A percentile compares a stretch with the other conserved stretches of the same genome.
phyloP scores from a whole-genome alignment of 1,284 basidiomycete genomes.

The Microbotryum silenes-acaulis region DNA sequence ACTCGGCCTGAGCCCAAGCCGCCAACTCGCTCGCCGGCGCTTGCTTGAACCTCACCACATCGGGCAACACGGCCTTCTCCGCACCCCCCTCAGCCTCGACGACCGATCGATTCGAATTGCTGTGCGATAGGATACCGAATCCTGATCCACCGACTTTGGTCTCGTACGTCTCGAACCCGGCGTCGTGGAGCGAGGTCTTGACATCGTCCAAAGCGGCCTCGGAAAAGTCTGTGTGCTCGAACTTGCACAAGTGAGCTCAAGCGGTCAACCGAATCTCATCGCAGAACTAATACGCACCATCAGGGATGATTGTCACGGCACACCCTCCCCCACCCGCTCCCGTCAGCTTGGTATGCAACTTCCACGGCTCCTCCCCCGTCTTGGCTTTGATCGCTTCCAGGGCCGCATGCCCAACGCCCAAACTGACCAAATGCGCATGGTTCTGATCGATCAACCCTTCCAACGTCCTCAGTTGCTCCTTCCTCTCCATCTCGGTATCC shows the following conservation, averaged over 20 bases:
- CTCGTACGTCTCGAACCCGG: constrained; percentile 76
- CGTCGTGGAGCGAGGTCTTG: constrained; percentile 52
- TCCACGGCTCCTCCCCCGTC: constrained; percentile 58
- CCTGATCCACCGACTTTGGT: constrained; percentile 90
- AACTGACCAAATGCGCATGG: constrained; percentile 69
- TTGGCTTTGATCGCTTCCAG: constrained; percentile 72
- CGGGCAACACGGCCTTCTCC: constrained; percentile 12
- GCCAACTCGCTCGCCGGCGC: constrained; percentile 48
- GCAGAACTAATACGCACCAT: constrained; percentile 48
- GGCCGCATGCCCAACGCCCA: constrained; percentile 89
- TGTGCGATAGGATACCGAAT: constrained; percentile 60
- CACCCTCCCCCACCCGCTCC: constrained; percentile 99
- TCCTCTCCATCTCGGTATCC: constrained; percentile 61
- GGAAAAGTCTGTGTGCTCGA: constrained; percentile 51
- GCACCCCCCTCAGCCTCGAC: constrained; percentile 26
- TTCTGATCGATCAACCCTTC: constrained; percentile 71
- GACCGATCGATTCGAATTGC: background rate
- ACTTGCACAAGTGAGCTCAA: background rate
- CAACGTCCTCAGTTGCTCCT: constrained; percentile 48
- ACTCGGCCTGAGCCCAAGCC: constrained; percentile 53
- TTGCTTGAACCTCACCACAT: constrained; percentile 46
- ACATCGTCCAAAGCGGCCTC: constrained; percentile 54
- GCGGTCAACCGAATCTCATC: background rate
- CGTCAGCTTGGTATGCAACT: constrained; percentile 88
- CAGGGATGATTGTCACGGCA: constrained; percentile 88